These are phyloP conservation scores for Protomyces pachydermus DNA, from an alignment of 1,139 yeast genomes.

Conservation along the genomic window DNA sequence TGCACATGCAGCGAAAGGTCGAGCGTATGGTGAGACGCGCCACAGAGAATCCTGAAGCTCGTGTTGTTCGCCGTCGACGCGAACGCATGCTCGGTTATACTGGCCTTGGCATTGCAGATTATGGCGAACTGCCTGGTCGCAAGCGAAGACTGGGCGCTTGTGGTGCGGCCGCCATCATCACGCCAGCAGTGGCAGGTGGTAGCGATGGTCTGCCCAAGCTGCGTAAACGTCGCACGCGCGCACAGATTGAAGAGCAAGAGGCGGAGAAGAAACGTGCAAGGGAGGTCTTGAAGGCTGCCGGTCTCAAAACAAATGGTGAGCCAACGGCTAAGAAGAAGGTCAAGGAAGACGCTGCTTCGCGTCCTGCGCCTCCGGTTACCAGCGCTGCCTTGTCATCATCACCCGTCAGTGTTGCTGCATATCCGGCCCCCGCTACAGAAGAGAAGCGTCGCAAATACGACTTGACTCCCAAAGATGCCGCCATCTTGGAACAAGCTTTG, in stretches of 20 bases:
- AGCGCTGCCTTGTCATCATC: background rate
- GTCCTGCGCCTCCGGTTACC: background rate
- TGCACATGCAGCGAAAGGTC: conserved; percentile 14
- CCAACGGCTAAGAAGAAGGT: background rate
- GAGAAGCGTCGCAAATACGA: background rate
- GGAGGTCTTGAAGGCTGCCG: conserved; percentile 16
- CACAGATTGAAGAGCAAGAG: conserved; percentile 1
- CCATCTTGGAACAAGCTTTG: background rate
- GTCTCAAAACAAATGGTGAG: conserved; percentile 20
- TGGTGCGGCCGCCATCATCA: background rate
- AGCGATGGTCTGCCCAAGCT: conserved; percentile 3
- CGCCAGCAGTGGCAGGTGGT: background rate
- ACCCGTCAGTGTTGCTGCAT: background rate
- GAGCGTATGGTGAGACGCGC: conserved; percentile 7
- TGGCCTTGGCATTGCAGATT: conserved; percentile 17
- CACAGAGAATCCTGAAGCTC: background rate
- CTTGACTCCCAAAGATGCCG: background rate
- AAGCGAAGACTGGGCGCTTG: conserved; percentile 12
- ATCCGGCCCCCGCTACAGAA: background rate
- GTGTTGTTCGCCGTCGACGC: conserved; percentile 1
- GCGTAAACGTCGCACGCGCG: conserved; percentile 13
- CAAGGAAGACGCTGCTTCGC: background rate
- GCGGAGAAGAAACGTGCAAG: conserved; percentile 15
- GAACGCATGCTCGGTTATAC: conserved; percentile 12
- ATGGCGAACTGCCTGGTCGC: conserved; percentile 8